Base-by-base conservation (phyloP, 306 rosid genomes). In the Lathyrus aphaca region DNA sequence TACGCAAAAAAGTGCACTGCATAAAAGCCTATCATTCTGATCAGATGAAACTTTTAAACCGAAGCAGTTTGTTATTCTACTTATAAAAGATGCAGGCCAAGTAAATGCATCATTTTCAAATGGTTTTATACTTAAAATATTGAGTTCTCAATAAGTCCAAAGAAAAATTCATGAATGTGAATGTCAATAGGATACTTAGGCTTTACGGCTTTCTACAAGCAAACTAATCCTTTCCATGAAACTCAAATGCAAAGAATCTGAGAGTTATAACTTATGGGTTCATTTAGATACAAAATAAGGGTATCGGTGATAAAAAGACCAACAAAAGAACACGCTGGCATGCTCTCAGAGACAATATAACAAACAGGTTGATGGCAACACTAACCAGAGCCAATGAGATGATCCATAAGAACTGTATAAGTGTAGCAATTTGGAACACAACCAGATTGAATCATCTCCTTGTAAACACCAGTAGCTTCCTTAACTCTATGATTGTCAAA, bases 361-460 rank as follows among this genome's bases (percentile, higher is more conserved):
- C 80, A 82, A 85, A 87, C 84, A 82, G 38, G 51, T 66, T 46
- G 64, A 73, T 50, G 63, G 54, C 48, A 69, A 16, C 11, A 82
- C 89, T 83, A 73, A 88, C 96, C 97, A 57, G 88, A 81, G 6
- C 73, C 84, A 71, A 89, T 69, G 10, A 91, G 96, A 72, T 83
- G 66, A 53, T 79, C 90, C 96, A 92, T 92, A 7, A 92, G 75
- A 64, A 92, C 35, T 4, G 96, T 91, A 80, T 87, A 91, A 58
- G 97, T 88, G 74, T 80, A 71, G 60, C 91, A 85, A 87, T 72
- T 91, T 5, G 93, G 96, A 73, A 85, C 40, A 40, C 66, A 82
- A 44, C 86, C 88, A 56, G 74, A 76, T 17, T 19, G 77, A 74
- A 86, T 82, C 95, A 92, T 87, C 76, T 92, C 91, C 82, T 76